A percentile compares a stretch with the other conserved stretches of the same genome.
Conservation (phyloP, 1,284 basidiomycete genomes). For the Trichosporon sp. region DNA sequence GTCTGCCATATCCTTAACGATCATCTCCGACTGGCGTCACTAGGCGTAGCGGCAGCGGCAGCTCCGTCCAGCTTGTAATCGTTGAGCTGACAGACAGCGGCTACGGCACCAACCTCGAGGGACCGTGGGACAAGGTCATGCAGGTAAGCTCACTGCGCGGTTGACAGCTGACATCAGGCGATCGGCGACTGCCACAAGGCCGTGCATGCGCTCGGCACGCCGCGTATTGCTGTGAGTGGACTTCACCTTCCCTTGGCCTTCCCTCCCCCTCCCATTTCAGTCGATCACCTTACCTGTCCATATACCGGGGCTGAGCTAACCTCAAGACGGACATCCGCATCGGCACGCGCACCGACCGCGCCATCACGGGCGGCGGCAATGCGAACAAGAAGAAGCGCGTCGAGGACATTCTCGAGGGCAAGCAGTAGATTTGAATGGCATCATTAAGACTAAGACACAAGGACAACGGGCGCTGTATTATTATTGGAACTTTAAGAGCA, state of each 20-base stretch:
- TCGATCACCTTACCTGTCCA: background rate
- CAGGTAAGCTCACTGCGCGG: slow-evolving; percentile 28
- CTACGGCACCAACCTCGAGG: slow-evolving; percentile 87
- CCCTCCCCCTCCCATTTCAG: background rate
- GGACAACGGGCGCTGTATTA: background rate
- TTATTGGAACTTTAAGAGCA: background rate
- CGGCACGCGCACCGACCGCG: slow-evolving; percentile 78
- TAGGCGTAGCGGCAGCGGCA: too few species aligned
- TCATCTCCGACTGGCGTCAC: too few species aligned
- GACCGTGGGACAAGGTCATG: slow-evolving; percentile 76
- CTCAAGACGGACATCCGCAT: slow-evolving; percentile 87
- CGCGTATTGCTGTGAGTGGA: slow-evolving; percentile 49
- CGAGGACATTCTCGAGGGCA: slow-evolving; percentile 64
- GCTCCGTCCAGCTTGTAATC: too few species aligned
- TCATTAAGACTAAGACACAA: background rate
- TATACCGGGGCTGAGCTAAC: background rate
- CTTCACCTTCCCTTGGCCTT: background rate
- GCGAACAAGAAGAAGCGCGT: slow-evolving; percentile 75
- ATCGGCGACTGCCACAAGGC: slow-evolving; percentile 79
- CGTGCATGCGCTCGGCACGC: slow-evolving; percentile 66
- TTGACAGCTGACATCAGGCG: slow-evolving; percentile 26
- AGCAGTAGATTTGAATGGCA: background rate
- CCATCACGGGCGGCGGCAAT: slow-evolving; percentile 70
- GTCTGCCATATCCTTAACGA: too few species aligned
- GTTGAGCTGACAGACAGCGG: slow-evolving; percentile 61